Conservation (phyloP, 73 alveolate genomes). For the Paramecium sonneborni region DNA sequence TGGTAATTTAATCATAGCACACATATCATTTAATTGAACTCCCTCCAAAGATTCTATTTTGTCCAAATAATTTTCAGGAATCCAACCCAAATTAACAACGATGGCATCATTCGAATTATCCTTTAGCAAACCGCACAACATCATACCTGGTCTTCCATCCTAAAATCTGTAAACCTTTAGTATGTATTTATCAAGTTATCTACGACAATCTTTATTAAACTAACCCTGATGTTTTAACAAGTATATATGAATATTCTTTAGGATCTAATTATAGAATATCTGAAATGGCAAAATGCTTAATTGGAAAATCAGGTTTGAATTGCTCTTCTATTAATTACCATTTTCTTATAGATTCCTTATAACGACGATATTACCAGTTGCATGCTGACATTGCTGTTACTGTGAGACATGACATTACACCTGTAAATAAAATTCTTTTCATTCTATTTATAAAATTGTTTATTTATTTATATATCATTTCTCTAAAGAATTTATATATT, state of each 20-base stretch:
- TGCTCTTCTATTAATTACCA: slow-evolving; percentile 63
- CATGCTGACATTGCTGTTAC: slow-evolving; percentile 58
- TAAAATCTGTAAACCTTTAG: slow-evolving; percentile 58
- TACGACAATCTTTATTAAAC: neutral
- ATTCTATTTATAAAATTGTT: neutral
- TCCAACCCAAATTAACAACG: slow-evolving; percentile 62
- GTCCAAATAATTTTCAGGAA: slow-evolving; percentile 30
- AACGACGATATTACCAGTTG: slow-evolving; percentile 60
- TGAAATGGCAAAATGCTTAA: neutral
- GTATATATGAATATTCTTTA: neutral
- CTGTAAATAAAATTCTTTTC: slow-evolving; percentile 11
- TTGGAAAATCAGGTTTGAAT: neutral
- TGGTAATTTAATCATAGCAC: slow-evolving; percentile 53
- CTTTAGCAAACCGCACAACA: slow-evolving; percentile 44
- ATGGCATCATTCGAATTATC: slow-evolving; percentile 1
- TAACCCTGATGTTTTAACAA: neutral
- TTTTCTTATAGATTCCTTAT: slow-evolving; percentile 54
- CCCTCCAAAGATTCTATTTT: neutral
- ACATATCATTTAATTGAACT: neutral
- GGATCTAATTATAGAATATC: slow-evolving; percentile 17
- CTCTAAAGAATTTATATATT: neutral
- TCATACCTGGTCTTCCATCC: slow-evolving; percentile 67
- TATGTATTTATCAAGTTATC: neutral
- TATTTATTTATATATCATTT: neutral
- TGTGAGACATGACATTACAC: slow-evolving; percentile 28